These are phyloP conservation scores for Leccinum subtestaceum DNA, from an alignment of 768 basidiomycete species.

Conservation along the genomic window DNA sequence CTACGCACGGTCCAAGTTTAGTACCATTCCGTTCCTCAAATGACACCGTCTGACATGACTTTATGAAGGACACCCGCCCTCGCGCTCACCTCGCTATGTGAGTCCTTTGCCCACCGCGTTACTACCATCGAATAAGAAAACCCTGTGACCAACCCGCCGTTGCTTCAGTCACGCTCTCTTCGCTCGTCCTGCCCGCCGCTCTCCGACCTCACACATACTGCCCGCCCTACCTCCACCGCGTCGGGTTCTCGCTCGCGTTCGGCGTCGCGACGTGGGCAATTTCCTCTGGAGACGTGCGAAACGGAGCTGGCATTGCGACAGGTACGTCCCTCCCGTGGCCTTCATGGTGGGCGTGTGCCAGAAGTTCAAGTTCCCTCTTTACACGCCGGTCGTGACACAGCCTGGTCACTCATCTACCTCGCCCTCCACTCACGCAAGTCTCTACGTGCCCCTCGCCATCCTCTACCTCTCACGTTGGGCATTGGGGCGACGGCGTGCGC, in stretches of 20 bases:
- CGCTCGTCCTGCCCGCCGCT: slow-evolving; percentile 34
- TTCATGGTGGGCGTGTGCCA: background rate
- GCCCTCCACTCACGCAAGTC: slow-evolving; percentile 38
- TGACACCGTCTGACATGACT: slow-evolving; percentile 14
- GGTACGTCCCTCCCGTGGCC: slow-evolving; percentile 11
- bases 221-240: slow-evolving; percentile 42
- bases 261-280: slow-evolving; percentile 45
- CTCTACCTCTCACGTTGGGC: slow-evolving; percentile 34
- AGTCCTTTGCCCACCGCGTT: slow-evolving; percentile 7
- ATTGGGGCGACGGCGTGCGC: slow-evolving; percentile 30
- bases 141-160: background rate
- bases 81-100: slow-evolving; percentile 35
- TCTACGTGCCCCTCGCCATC: slow-evolving; percentile 29
- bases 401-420: slow-evolving; percentile 48
- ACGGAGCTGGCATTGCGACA: slow-evolving; percentile 45
- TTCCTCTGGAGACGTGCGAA: slow-evolving; percentile 37
- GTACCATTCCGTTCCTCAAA: slow-evolving; percentile 8
- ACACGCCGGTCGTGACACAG: slow-evolving; percentile 17
- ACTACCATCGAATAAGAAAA: background rate
- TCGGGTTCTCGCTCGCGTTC: slow-evolving; percentile 44
- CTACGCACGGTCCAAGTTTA: slow-evolving; percentile 32
- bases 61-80: slow-evolving; percentile 24
- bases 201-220: slow-evolving; percentile 29
- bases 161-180: slow-evolving; percentile 36
- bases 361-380: background rate